Conservation (phyloP, 2,329 filamentous ascomycete genomes). For the Neurospora crassa region DNA sequence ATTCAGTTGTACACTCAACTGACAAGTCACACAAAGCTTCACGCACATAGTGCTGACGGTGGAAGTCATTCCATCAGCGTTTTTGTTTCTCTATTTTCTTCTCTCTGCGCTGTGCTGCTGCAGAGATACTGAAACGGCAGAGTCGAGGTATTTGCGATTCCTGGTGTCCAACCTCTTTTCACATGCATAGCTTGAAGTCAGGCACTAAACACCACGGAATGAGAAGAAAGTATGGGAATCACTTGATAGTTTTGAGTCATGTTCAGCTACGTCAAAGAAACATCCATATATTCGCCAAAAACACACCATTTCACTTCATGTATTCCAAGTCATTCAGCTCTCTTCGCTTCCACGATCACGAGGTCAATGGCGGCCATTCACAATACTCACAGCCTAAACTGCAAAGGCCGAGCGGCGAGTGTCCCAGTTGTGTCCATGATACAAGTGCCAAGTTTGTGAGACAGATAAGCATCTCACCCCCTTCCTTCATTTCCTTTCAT, state of each 20-base stretch:
- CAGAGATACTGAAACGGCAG: background rate
- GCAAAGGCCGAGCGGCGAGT: background rate
- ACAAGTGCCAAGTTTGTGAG: background rate
- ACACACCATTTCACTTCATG: background rate
- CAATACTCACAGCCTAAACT: background rate
- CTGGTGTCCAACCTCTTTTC: background rate
- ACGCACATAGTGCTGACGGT: rapidly evolving
- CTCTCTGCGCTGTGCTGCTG: background rate
- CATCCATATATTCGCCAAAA: background rate
- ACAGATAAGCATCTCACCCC: background rate
- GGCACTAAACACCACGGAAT: background rate
- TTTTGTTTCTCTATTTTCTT: background rate
- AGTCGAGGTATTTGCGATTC: too few species aligned
- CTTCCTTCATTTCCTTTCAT: background rate
- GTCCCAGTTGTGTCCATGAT: background rate
- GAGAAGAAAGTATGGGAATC: background rate
- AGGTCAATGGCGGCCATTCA: background rate
- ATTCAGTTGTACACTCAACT: background rate
- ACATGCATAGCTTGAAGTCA: background rate
- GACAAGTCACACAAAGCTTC: background rate
- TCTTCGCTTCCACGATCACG: background rate
- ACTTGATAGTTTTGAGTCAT: background rate
- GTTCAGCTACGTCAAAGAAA: too few species aligned
- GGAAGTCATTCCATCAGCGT: background rate
- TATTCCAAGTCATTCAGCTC: background rate